phyloP scores from a whole-genome alignment of 1,284 basidiomycete species.

The Irpex rosettiformis region DNA sequence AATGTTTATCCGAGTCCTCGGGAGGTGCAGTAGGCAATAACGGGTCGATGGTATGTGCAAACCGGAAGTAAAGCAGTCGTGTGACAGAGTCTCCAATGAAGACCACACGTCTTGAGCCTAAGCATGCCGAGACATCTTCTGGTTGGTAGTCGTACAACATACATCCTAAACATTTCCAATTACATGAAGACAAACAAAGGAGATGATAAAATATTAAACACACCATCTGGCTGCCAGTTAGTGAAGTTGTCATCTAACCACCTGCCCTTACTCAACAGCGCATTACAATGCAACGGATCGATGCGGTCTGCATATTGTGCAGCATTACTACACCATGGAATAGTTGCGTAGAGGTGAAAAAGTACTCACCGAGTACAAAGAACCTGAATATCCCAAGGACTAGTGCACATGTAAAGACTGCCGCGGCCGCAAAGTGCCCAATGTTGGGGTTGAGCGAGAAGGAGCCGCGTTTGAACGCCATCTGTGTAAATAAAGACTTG shows the following conservation, averaged over 20 bases:
- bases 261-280: constrained; percentile 67
- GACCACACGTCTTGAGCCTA: constrained; percentile 52
- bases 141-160: constrained; percentile 66
- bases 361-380: constrained; percentile 45
- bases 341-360: background rate
- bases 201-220: constrained; percentile 23
- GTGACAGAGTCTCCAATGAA: constrained; percentile 89
- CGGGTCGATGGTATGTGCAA: constrained; percentile 57
- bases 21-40: constrained; percentile 50
- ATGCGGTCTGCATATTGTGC: constrained; percentile 47
- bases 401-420: constrained; percentile 35
- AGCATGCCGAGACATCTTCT: constrained; percentile 50
- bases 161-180: constrained; percentile 48
- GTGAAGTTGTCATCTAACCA: constrained; percentile 69
- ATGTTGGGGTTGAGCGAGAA: constrained; percentile 48
- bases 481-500: too few species aligned
- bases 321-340: background rate
- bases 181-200: background rate
- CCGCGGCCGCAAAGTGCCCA: constrained; percentile 47
- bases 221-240: constrained; percentile 87
- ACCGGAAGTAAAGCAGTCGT: constrained; percentile 75
- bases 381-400: constrained; percentile 43
- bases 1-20: constrained; percentile 64
- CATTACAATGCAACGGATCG: constrained; percentile 71
- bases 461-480: constrained; percentile 26